Conservation (phyloP, 805 yeast genomes). For the Kuraishia ogatae region DNA sequence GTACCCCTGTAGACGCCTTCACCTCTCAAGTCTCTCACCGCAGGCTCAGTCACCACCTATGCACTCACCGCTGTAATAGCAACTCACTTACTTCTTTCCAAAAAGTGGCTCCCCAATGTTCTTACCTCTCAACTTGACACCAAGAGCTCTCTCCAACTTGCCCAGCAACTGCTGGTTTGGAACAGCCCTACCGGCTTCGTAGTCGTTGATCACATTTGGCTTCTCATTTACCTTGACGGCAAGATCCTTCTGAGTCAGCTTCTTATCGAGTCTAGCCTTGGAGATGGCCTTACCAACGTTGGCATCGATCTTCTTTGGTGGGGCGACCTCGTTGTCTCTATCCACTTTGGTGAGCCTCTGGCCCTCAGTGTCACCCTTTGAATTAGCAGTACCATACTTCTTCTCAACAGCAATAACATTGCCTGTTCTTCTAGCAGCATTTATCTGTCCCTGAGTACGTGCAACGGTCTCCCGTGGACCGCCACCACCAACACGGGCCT, state of each 20-base stretch:
- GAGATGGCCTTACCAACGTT: constrained; percentile 83
- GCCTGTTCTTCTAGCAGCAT: constrained; percentile 93
- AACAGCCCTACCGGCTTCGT: constrained; percentile 93
- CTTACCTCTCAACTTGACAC: constrained; percentile 93
- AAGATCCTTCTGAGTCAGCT: constrained; percentile 88
- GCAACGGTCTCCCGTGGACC: constrained; percentile 87
- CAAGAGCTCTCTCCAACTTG: constrained; percentile 88
- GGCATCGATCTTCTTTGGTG: constrained; percentile 80
- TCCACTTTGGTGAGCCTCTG: constrained; percentile 92
- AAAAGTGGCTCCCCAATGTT: constrained; percentile 85
- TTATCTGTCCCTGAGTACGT: constrained; percentile 65
- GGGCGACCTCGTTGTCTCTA: constrained; percentile 86
- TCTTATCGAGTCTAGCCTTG: constrained; percentile 80
- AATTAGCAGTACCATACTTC: constrained; percentile 70
- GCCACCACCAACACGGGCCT: constrained; percentile 79
- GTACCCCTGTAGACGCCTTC: too few species aligned
- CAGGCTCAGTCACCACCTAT: not conserved
- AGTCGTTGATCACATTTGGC: constrained; percentile 90
- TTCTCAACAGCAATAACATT: constrained; percentile 85
- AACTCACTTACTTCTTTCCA: constrained; percentile 31
- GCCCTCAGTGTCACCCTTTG: constrained; percentile 73
- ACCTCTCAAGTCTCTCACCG: not conserved
- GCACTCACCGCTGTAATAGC: not conserved
- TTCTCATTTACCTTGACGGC: constrained; percentile 95
- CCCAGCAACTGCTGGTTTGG: constrained; percentile 94